phyloP scores from a whole-genome alignment of 768 basidiomycete species.

The Mycena alexandri region DNA sequence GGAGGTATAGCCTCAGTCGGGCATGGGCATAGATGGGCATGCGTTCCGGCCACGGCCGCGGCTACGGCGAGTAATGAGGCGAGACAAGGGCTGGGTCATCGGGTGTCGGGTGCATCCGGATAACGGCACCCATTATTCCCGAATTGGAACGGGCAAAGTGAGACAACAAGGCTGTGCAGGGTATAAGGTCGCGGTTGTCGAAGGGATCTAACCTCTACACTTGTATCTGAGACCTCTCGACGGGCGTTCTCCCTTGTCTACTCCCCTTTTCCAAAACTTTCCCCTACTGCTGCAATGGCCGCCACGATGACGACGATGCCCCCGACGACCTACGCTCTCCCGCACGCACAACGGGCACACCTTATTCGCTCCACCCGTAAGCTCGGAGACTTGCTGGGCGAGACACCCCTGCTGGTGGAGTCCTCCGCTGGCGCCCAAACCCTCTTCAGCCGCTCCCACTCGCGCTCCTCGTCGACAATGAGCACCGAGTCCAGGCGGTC shows the following conservation, averaged over 20 bases:
- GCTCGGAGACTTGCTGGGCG: conserved; percentile 53
- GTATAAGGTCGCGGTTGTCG: conserved; percentile 3
- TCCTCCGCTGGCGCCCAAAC: not conserved
- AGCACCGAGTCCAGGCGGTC: conserved; percentile 3
- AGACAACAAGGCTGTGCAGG: conserved; percentile 13
- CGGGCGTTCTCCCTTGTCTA: conserved; percentile 4
- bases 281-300: not conserved
- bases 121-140: too few relatives aligned
- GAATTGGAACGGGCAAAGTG: too few relatives aligned
- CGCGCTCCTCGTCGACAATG: conserved; percentile 18
- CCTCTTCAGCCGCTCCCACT: not conserved
- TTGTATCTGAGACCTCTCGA: conserved; percentile 11
- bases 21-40: too few relatives aligned
- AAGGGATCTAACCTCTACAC: too few relatives aligned
- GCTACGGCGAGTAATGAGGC: too few relatives aligned
- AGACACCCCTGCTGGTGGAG: conserved; percentile 28
- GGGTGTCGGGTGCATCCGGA: too few relatives aligned
- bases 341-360: conserved; percentile 48
- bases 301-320: conserved; percentile 37
- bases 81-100: too few relatives aligned
- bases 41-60: too few relatives aligned
- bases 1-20: too few relatives aligned
- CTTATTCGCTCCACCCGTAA: conserved; percentile 56
- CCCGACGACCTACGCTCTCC: conserved; percentile 53
- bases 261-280: not conserved